Conservation (phyloP, 352 stramenopile genomes). For the Pythium oligandrum region DNA sequence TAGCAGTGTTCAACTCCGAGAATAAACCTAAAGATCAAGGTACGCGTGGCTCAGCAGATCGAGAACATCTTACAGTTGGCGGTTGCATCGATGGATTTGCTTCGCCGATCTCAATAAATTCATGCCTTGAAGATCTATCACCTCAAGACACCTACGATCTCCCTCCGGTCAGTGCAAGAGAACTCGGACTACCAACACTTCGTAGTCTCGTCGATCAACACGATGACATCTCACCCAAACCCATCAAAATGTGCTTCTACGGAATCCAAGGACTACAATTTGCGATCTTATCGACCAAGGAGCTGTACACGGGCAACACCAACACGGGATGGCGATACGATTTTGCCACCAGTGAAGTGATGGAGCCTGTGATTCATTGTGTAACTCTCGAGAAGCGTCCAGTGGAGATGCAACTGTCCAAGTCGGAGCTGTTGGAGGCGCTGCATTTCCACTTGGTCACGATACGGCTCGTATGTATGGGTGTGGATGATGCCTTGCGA, state of each 20-base stretch:
- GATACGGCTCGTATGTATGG: slow-evolving; percentile 79
- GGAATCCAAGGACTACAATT: slow-evolving; percentile 59
- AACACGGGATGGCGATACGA: slow-evolving; percentile 80
- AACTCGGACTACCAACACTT: slow-evolving; percentile 66
- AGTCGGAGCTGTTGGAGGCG: slow-evolving; percentile 49
- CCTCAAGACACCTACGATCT: slow-evolving; percentile 84
- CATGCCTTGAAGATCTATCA: slow-evolving; percentile 67
- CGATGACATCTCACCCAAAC: slow-evolving; percentile 8
- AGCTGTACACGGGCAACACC: slow-evolving; percentile 77
- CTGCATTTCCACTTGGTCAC: slow-evolving; percentile 75
- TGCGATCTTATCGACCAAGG: slow-evolving; percentile 69
- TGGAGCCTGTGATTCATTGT: slow-evolving; percentile 50
- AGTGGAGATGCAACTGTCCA: slow-evolving; percentile 37
- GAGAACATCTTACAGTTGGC: too few relatives aligned
- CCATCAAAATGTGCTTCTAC: slow-evolving; percentile 77
- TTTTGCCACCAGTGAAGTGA: slow-evolving; percentile 73
- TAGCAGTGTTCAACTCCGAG: too few relatives aligned
- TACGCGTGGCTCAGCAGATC: too few relatives aligned
- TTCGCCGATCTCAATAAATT: too few relatives aligned
- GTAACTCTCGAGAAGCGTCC: slow-evolving; percentile 57
- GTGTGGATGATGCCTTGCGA: slow-evolving; percentile 61
- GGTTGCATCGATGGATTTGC: not conserved
- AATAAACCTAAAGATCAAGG: too few relatives aligned
- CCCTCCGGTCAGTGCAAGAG: slow-evolving; percentile 63
- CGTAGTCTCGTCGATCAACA: slow-evolving; percentile 41